A percentile compares a stretch with the other conserved stretches of the same genome.
phyloP scores from a whole-genome alignment of 2,329 filamentous ascomycete genomes.

The Hymenoscyphus scutula region DNA sequence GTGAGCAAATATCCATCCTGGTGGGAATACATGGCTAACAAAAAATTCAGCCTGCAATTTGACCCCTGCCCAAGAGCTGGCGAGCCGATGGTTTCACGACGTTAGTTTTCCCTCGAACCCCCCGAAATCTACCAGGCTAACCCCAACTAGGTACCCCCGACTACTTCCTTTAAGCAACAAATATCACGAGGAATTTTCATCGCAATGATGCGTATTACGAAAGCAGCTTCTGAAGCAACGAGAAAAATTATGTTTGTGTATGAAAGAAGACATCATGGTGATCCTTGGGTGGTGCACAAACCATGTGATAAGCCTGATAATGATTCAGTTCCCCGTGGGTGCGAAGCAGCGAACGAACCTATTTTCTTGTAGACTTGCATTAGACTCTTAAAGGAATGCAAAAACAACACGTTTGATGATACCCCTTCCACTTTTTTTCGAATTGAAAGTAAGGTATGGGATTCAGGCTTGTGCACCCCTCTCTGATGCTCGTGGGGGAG shows the following conservation, averaged over 20 bases:
- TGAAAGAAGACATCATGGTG: slow-evolving; percentile 16
- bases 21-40: slow-evolving; percentile 30
- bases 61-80: slow-evolving; percentile 96
- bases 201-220: slow-evolving; percentile 6
- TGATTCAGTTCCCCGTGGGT: slow-evolving; percentile 14
- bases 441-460: too few species aligned
- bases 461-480: too few species aligned
- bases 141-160: slow-evolving; percentile 70
- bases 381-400: slow-evolving; percentile 34
- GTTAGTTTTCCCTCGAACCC: slow-evolving; percentile 45
- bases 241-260: slow-evolving; percentile 29
- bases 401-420: slow-evolving; percentile 25
- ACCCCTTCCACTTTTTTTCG: background rate
- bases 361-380: slow-evolving; percentile 34
- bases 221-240: slow-evolving; percentile 18
- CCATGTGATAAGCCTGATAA: slow-evolving; percentile 15
- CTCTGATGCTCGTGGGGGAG: too few species aligned
- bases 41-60: slow-evolving; percentile 84
- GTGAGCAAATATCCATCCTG: slow-evolving; percentile 54
- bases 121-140: slow-evolving; percentile 14
- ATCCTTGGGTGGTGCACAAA: slow-evolving; percentile 18
- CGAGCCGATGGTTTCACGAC: slow-evolving; percentile 97
- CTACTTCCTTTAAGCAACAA: slow-evolving; percentile 80
- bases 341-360: slow-evolving; percentile 15
- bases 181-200: slow-evolving; percentile 13